phyloP scores from a whole-genome alignment of 2,329 filamentous ascomycete genomes.

The Cadophora sp. region DNA sequence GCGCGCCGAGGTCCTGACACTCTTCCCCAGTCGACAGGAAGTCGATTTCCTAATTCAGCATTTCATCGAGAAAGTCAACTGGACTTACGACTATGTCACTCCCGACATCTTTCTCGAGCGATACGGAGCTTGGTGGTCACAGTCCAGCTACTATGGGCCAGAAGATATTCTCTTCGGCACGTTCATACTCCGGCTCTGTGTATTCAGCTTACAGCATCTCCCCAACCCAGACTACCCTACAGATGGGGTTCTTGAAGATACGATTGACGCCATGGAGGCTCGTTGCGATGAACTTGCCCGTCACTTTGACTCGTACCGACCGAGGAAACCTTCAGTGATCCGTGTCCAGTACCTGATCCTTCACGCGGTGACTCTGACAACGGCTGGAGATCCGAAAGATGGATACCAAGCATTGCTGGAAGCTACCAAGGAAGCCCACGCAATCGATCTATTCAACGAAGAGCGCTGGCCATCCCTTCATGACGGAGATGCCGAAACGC shows the following conservation, averaged over 20 bases:
- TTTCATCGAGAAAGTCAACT: constrained; percentile 9
- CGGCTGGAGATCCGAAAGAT: background rate
- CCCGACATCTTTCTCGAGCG: background rate
- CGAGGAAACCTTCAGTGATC: background rate
- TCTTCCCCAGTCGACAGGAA: background rate
- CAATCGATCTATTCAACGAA: constrained; percentile 1
- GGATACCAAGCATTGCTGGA: background rate
- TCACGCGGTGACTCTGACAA: background rate
- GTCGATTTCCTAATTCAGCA: constrained; percentile 12
- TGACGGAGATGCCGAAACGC: constrained; percentile 3
- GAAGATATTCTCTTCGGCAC: constrained; percentile 8
- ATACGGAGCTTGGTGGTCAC: constrained; percentile 7
- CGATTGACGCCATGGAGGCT: background rate
- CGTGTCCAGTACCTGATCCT: background rate
- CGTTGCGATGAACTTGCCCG: background rate
- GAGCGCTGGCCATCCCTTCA: constrained; percentile 5
- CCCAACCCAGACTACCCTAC: constrained; percentile 8
- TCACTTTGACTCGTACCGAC: background rate
- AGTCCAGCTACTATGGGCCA: background rate
- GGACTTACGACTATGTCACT: constrained; percentile 6
- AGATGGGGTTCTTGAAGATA: background rate
- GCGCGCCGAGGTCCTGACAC: background rate
- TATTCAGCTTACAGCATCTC: constrained; percentile 18
- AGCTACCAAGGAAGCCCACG: constrained; percentile 1
- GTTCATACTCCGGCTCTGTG: constrained; percentile 8